Conservation (phyloP, 169 alveolate genomes). For the Plasmodium relictum region DNA sequence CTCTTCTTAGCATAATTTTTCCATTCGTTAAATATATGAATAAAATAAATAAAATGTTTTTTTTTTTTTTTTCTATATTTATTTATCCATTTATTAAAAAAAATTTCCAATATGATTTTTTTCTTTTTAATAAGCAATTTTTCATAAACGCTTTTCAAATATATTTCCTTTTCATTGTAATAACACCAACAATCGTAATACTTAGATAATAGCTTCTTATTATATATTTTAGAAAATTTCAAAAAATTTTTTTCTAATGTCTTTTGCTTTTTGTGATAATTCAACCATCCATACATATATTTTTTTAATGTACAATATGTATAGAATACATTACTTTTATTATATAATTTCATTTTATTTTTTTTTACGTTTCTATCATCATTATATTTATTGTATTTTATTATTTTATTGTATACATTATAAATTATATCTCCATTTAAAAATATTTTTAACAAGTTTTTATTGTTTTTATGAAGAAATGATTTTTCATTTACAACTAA, state of each 20-base stretch:
- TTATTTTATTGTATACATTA: slow-evolving; percentile 15
- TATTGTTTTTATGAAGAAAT: slow-evolving; percentile 34
- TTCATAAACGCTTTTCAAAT: slow-evolving; percentile 12
- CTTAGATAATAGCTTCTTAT: slow-evolving; percentile 8
- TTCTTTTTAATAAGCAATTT: slow-evolving; percentile 18
- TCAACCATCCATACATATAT: slow-evolving; percentile 4
- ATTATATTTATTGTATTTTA: background rate
- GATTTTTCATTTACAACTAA: slow-evolving; percentile 34
- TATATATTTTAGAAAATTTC: background rate
- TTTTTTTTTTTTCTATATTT: slow-evolving; percentile 52
- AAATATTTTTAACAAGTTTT: slow-evolving; percentile 35
- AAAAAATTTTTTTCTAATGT: background rate
- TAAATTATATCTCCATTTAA: slow-evolving; percentile 33
- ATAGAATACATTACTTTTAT: slow-evolving; percentile 30
- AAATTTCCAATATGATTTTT: background rate
- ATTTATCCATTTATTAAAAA: slow-evolving; percentile 17
- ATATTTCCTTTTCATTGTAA: slow-evolving; percentile 23
- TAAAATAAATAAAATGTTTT: slow-evolving; percentile 39
- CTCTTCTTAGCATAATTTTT: slow-evolving; percentile 33
- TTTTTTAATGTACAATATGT: slow-evolving; percentile 17
- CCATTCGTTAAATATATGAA: slow-evolving; percentile 69
- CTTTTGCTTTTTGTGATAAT: slow-evolving; percentile 12
- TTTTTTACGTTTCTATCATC: background rate
- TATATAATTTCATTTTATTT: slow-evolving; percentile 30
- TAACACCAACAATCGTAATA: slow-evolving; percentile 50